Base-by-base conservation (phyloP, 257 asterid species). In the Agastache rugosa region DNA sequence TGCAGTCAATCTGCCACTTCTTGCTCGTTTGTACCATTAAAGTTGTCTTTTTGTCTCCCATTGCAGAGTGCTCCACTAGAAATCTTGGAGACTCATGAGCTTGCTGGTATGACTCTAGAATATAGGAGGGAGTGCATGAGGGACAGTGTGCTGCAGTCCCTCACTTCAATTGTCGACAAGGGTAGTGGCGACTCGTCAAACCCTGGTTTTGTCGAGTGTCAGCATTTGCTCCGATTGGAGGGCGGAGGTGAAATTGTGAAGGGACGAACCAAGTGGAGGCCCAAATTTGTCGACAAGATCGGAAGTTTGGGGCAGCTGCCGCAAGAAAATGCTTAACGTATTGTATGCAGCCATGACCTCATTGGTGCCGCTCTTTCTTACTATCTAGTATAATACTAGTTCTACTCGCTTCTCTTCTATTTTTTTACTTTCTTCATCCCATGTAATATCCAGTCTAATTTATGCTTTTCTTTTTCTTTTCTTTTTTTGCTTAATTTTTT, bases 91-190 rank as follows among this genome's bases (percentile, higher is more conserved):
- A 87, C 87, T 56, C 95, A 91, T 6, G 99, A 95, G 86, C 91
- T 95, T 12, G 87, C 86, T 31, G 87, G 92, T 31, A 79, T 92
- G 93, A 92, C 95, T 15, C 75, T 95, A 34, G 99, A 95, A 81
- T 95, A 92, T 75, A 79, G 97, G 73, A 91, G 98, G 88, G 99
- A 95, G 78, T 95, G 99, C 83, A 85, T 83, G 87, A 95, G 87
- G 90, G 99, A 95, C 96, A 89, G 96, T 27, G 89, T 90, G 73
- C 85, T 95, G 80, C 91, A 95, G 84, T 95, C 99, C 77, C 96
- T 92, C 35, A 85, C 96, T 23, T 88, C 96, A 19, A 86, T 95
- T 48, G 67, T 84, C 55, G 85, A 75, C 63, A 77, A 87, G 34
- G 77, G 79, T 25, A 82, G 58, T 5, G 89, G 82, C 1, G 86